A percentile compares a stretch with the other conserved stretches of the same genome.
These are phyloP conservation scores for Phylloporus sp. DNA, from an alignment of 768 basidiomycete species.

Conservation along the genomic window DNA sequence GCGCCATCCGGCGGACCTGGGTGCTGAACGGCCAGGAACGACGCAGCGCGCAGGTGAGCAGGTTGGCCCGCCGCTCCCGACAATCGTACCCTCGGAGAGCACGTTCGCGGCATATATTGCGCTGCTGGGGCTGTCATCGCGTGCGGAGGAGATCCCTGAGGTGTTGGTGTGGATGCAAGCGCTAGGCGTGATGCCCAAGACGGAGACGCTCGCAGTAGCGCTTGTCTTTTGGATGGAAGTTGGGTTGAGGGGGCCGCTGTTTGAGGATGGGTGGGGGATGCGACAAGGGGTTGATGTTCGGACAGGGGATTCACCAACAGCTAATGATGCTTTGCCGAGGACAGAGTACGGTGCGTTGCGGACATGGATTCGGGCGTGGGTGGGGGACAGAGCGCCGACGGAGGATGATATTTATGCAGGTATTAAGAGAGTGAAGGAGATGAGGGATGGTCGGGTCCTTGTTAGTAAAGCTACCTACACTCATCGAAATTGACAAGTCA, in stretches of 20 bases:
- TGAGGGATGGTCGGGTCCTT: slow-evolving; percentile 24
- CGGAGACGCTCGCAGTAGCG: slow-evolving; percentile 53
- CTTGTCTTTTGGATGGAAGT: slow-evolving; percentile 74
- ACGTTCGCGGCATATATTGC: slow-evolving; percentile 58
- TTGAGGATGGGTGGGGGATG: slow-evolving; percentile 41
- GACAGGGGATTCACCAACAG: neutral
- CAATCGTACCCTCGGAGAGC: slow-evolving; percentile 46
- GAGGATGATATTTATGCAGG: slow-evolving; percentile 35
- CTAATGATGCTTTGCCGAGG: slow-evolving; percentile 1
- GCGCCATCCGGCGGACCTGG: neutral
- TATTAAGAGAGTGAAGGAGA: slow-evolving; percentile 24
- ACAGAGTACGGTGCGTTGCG: slow-evolving; percentile 27
- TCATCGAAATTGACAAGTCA: neutral
- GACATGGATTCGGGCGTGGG: slow-evolving; percentile 57
- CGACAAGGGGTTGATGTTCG: slow-evolving; percentile 5
- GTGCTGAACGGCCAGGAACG: slow-evolving; percentile 6
- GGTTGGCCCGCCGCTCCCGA: slow-evolving; percentile 19
- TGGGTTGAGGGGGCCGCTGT: slow-evolving; percentile 53
- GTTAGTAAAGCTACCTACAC: no score
- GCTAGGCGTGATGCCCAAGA: slow-evolving; percentile 49
- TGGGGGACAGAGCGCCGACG: slow-evolving; percentile 45
- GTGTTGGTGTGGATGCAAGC: slow-evolving; percentile 72
- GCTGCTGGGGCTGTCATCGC: slow-evolving; percentile 50
- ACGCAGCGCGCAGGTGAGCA: neutral
- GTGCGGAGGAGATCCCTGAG: slow-evolving; percentile 59